Evolutionary conservation across 1,284 basidiomycete genomes (phyloP), one percentile per base, ranked within the genome.

Genomic region (Pholiota adiposa): DNA sequence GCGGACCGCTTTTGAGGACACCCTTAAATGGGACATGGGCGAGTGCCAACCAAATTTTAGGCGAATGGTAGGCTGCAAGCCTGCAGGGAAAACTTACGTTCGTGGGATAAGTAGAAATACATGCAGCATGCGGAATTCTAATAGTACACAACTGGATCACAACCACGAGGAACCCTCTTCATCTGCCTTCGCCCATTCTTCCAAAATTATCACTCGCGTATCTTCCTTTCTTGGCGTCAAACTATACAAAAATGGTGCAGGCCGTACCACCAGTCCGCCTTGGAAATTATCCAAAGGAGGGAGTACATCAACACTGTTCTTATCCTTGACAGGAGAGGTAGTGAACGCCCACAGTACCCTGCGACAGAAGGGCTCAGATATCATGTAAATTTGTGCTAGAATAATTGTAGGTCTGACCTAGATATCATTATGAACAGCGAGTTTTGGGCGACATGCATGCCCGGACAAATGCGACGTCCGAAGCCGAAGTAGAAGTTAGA

Each of bases 391-490:
- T 21, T n/a, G 27, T n/a, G n/a, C n/a, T n/a, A n/a, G n/a, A n/a
- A n/a, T n/a, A 34, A 9, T 25, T 27, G n/a, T 7, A 33, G 3
- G 12, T 59, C 60, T 27, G 50, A 70, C 72, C 70, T 68, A 33
- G 69, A 61, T 29, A 72, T 60, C 8, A 66, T 23, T 16, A 73
- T 70, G 46, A 67, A 72, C 3, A 73, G 23, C 0, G 68, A 68
- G 34, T 73, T 70, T 49, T 68, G 62, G 0, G 72, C 81, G n/a
- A 83, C 71, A 56, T 82, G 75, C 73, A 76, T 74, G 0, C 81
- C 79, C 0, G 79, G 78, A 61, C 80, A 83, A 14, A 81, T 75
- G 18, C 81, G 70, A 11, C 80, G 67, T 19, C 80, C 80, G 52
- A 80, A 82, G 1, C 80, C 80, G 60, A 82, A 82, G 11, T 78